Evolutionary conservation across 2,329 filamentous ascomycete genomes (phyloP), one percentile per base, ranked within the genome.

Genomic region (Nemania sp.): DNA sequence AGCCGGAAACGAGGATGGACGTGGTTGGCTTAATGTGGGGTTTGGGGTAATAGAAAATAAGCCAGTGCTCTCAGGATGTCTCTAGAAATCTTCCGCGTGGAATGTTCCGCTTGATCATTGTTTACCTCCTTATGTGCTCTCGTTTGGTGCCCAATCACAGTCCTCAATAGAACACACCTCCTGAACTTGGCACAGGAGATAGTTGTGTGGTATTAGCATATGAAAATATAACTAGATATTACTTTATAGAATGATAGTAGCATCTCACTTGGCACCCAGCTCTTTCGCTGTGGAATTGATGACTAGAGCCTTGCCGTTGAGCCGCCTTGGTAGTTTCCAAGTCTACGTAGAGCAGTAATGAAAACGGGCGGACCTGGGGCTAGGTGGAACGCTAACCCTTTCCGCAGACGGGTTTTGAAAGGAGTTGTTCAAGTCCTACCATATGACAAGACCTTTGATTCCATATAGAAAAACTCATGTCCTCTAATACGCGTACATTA

Each of bases 141-240:
- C 67, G 64, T 54, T 62, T 47, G 43, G 47, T 26, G 24, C n/a
- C 64, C 67, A 69, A 69, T 67, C 56, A 49, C n/a, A 47, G 32
- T 32, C 29, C 22, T 52, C 6, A 11, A 18, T 26, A 13, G 13
- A n/a, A 51, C 20, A 43, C 26, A 55, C 22, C 26, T 6, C 15
- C 3, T 43, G 18, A 47, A 10, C 26, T 56, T 55, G 32, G 32
- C 29, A 54, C 15, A 26, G 18, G 27, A 53, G 27, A 27, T 18
- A 53, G 45, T 3, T 6, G 27, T 4, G 24, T 5, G 49, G 18
- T 2, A 15, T 2, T 10, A 18, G 27, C 15, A 20, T 20, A 3
- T n/a, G 20, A 13, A 13, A 32, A n/a, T 22, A 20, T 15, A 43
- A 54, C 27, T 10, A 20, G 53, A 51, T 6, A 55, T 35, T 18